Conservation (phyloP, 169 alveolate species). For the Plasmodium relictum region DNA sequence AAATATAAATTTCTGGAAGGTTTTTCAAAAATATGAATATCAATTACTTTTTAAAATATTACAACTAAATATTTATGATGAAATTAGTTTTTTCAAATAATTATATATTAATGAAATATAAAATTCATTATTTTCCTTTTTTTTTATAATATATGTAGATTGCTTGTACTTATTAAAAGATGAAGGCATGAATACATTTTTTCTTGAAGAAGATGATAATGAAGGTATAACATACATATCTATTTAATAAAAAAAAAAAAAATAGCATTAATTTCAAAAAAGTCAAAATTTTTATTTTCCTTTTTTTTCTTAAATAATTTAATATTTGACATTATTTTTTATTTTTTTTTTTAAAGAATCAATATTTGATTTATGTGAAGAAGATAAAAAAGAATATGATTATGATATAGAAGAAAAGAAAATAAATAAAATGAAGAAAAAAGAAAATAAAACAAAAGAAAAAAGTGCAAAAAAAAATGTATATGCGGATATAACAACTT, state of each 20-base stretch:
- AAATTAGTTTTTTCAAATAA: background rate
- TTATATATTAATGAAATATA: background rate
- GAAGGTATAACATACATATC: conserved; percentile 13
- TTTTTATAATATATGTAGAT: conserved; percentile 23
- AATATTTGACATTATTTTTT: background rate
- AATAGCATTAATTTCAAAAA: too few relatives aligned
- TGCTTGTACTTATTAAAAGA: conserved; percentile 48
- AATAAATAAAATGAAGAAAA: conserved; percentile 30
- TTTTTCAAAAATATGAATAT: conserved; percentile 20
- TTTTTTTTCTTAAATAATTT: background rate
- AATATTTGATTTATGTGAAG: conserved; percentile 59
- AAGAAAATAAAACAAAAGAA: conserved; percentile 12
- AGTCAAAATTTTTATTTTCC: background rate
- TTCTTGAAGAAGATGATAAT: conserved; percentile 47
- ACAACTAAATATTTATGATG: background rate
- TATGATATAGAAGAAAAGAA: conserved; percentile 74
- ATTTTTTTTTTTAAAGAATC: conserved; percentile 21
- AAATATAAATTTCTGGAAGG: conserved; percentile 74
- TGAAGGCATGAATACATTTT: conserved; percentile 21
- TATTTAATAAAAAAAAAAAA: too few relatives aligned
- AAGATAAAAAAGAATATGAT: conserved; percentile 68
- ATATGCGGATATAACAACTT: conserved; percentile 71
- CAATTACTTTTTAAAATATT: background rate
- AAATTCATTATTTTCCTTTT: background rate
- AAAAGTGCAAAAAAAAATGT: conserved; percentile 39